Evolutionary conservation across 148 eudicot species (phyloP).

Genomic region (Camellia granthamiana): DNA sequence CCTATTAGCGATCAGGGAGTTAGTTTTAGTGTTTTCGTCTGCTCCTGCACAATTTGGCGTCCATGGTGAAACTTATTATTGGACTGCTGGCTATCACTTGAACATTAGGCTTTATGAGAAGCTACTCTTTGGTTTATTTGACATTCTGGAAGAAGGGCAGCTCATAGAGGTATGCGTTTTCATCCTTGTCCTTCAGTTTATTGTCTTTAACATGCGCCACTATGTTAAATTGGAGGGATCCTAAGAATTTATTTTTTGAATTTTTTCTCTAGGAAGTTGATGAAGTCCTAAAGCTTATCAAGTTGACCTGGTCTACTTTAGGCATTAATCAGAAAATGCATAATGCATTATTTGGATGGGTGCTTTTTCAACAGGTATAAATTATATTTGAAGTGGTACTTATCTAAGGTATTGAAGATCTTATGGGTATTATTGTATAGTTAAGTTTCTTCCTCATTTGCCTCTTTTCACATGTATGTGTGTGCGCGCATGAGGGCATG

Average conservation of each 20-base stretch:
- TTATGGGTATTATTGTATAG: background rate
- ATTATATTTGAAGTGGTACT: conserved; percentile 15
- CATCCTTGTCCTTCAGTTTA: background rate
- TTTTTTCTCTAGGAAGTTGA: conserved; percentile 57
- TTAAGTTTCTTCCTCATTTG: background rate
- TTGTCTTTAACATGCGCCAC: background rate
- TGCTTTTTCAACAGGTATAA: conserved; percentile 84
- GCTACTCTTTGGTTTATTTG: conserved; percentile 68
- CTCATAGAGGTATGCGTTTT: conserved; percentile 53
- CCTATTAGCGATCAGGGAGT: conserved; percentile 48
- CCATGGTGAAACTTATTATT: conserved; percentile 46
- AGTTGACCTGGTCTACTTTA: conserved; percentile 74
- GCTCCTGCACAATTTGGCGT: conserved; percentile 38
- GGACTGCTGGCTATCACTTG: conserved; percentile 63
- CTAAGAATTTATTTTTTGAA: background rate
- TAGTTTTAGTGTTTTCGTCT: conserved; percentile 38
- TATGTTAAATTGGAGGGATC: background rate
- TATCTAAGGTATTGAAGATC: background rate
- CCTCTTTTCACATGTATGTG: too few relatives aligned
- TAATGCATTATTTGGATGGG: conserved; percentile 78
- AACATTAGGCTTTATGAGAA: conserved; percentile 77
- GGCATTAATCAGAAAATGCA: conserved; percentile 77
- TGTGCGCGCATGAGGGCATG: too few relatives aligned
- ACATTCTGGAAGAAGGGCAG: conserved; percentile 84
- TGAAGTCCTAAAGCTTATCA: conserved; percentile 63